Conservation (phyloP, 495 filamentous ascomycete genomes). For the Daldinia grandis region DNA sequence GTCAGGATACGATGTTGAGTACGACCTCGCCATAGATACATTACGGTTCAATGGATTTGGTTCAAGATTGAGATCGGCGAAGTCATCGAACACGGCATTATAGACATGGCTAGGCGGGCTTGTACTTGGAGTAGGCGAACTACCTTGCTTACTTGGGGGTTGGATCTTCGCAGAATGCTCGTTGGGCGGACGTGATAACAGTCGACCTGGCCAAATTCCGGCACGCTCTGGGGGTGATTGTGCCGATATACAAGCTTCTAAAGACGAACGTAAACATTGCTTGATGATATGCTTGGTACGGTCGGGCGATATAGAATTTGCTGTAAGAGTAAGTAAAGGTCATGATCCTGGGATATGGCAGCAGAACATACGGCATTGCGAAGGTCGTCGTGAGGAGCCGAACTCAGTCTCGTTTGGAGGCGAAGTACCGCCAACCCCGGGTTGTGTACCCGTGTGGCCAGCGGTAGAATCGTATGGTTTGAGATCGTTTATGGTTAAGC, state of each 20-base stretch:
- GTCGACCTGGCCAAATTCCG: slow-evolving; percentile 5
- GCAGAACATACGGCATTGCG: slow-evolving; percentile 32
- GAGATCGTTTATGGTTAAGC: slow-evolving; percentile 87
- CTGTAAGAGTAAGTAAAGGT: slow-evolving; percentile 32
- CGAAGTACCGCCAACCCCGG: slow-evolving; percentile 6
- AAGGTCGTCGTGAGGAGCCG: slow-evolving; percentile 17
- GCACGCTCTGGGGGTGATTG: slow-evolving; percentile 10
- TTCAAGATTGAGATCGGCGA: slow-evolving; percentile 37
- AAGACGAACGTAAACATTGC: slow-evolving; percentile 39
- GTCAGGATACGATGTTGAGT: slow-evolving; percentile 54
- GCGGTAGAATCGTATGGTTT: slow-evolving; percentile 51
- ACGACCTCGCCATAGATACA: slow-evolving; percentile 41
- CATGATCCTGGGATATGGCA: neutral
- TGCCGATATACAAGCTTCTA: slow-evolving; percentile 34
- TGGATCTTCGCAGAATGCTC: slow-evolving; percentile 28
- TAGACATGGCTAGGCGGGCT: slow-evolving; percentile 34
- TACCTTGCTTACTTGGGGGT: slow-evolving; percentile 32
- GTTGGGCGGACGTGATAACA: slow-evolving; percentile 28
- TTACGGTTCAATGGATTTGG: slow-evolving; percentile 45
- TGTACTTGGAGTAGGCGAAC: slow-evolving; percentile 30
- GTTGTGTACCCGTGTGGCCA: slow-evolving; percentile 29
- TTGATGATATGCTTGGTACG: slow-evolving; percentile 38
- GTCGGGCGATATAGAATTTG: slow-evolving; percentile 41
- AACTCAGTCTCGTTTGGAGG: slow-evolving; percentile 25
- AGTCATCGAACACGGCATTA: slow-evolving; percentile 43